Base-by-base conservation (phyloP, 2,329 filamentous ascomycete genomes). In the Claviceps maximensis region DNA sequence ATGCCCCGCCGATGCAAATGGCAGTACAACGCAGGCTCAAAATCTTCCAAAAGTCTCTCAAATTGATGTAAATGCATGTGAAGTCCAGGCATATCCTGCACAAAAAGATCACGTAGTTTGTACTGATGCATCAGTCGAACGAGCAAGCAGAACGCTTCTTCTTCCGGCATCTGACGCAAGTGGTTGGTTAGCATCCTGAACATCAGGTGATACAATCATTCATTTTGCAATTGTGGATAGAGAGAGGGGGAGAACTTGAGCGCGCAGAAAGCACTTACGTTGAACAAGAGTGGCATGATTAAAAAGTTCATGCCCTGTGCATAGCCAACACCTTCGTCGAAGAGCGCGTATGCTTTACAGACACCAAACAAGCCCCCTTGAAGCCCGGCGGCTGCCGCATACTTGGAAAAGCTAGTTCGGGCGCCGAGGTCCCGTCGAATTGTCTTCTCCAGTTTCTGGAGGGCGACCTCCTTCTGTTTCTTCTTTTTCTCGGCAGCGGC, bases 221-320 rank as follows among this genome's bases (percentile, higher is more conserved):
- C 4, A n/a, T 8, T 33, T 13, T 17, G 25, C 29, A 19, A 23
- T 33, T 33, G 13, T 21, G 13, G 15, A 25, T 25, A 4, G 17
- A 21, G 4, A 40, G 12, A 4, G 13, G 3, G 21, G 17, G 13
- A 17, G 15, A 40, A 8, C 45, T 38, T 38, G 15, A n/a, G 2
- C 15, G 25, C 15, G 25, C 9, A 48, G 5, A 12, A 21, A 23
- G 29, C 15, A 67, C 83, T 75, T 71, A 87, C 84, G 66, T 96
- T 97, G 72, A 98, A 96, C 1, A 98, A 74, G 19, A 98, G 69
- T 25, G 94, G 93, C 89, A 97, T 97, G 49, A 89, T 87, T 55
- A 98, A 81, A 63, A 98, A 98, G 65, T 97, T 98, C 87, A 98
- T 96, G 64, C 93, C 93, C 68, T 98, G 93, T 0, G 94, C 91